Percentiles rank a stretch among this genome's conserved stretches.
These are phyloP conservation scores for Cubamyces lactineus DNA, from an alignment of 768 basidiomycete genomes.

Conservation along the genomic window DNA sequence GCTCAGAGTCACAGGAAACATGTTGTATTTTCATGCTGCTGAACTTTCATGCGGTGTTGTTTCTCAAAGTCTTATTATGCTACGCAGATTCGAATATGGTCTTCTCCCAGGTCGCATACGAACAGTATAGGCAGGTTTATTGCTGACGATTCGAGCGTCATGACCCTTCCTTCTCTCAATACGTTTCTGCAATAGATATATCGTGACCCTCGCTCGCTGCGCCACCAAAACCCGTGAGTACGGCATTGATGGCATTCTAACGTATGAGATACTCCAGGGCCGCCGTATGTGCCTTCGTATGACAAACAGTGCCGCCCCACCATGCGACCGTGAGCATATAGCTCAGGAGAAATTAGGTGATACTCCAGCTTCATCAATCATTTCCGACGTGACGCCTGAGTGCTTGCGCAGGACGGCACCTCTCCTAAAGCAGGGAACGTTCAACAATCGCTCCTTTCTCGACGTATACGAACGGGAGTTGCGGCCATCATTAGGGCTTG, in stretches of 20 bases:
- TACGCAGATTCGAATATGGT: slow-evolving; percentile 29
- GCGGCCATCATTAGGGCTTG: no score
- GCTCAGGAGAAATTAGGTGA: slow-evolving; percentile 4
- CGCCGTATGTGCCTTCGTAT: neutral
- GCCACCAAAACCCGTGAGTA: neutral
- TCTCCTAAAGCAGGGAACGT: neutral
- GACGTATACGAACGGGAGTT: neutral
- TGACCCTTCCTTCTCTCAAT: slow-evolving; percentile 38
- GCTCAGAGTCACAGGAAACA: slow-evolving; percentile 19
- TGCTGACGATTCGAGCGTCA: slow-evolving; percentile 35
- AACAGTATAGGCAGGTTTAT: slow-evolving; percentile 43
- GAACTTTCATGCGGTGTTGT: slow-evolving; percentile 16
- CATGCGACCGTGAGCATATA: no score
- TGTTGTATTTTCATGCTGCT: slow-evolving; percentile 27
- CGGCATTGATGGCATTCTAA: neutral
- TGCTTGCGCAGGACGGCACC: slow-evolving; percentile 7
- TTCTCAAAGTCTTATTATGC: slow-evolving; percentile 28
- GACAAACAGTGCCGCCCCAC: no score
- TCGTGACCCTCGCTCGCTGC: neutral
- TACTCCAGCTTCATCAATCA: neutral
- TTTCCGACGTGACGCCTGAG: slow-evolving; percentile 3
- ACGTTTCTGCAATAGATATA: slow-evolving; percentile 37
- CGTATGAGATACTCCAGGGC: neutral
- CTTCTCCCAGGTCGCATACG: slow-evolving; percentile 12
- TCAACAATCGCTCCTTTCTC: neutral